Evolutionary conservation across 1,284 basidiomycete genomes (phyloP).

Genomic region (Bondarzewia mesenterica): DNA sequence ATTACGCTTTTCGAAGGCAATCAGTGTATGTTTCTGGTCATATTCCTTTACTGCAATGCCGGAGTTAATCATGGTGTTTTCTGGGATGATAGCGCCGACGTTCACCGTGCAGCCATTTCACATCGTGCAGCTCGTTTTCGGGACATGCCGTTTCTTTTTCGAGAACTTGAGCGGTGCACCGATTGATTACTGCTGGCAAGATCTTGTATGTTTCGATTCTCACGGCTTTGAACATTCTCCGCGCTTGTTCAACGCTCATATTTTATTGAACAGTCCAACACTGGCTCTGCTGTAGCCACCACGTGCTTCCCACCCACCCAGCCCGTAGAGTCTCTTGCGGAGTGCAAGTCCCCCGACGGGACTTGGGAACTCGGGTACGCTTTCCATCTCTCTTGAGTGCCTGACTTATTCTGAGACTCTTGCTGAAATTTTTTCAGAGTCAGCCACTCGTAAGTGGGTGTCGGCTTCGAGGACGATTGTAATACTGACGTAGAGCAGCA

Average conservation of each 20-base stretch:
- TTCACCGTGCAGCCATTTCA: slow-evolving; percentile 18
- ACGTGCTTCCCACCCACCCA: slow-evolving; percentile 19
- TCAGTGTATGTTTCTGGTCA: slow-evolving; percentile 8
- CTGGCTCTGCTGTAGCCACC: slow-evolving; percentile 13
- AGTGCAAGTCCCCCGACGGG: slow-evolving; percentile 13
- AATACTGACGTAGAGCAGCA: neutral
- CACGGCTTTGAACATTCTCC: neutral
- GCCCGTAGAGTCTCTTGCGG: slow-evolving; percentile 17
- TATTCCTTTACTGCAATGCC: neutral
- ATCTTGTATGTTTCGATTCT: neutral
- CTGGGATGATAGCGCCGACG: slow-evolving; percentile 16
- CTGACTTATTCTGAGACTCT: neutral
- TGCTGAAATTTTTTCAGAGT: neutral
- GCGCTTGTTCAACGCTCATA: neutral
- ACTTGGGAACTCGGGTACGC: slow-evolving; percentile 18
- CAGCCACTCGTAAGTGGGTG: slow-evolving; percentile 5
- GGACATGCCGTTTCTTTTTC: slow-evolving; percentile 22
- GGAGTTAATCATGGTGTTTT: neutral
- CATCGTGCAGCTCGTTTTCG: slow-evolving; percentile 20
- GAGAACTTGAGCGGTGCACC: slow-evolving; percentile 15
- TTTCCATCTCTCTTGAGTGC: neutral
- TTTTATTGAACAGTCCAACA: slow-evolving; percentile 9
- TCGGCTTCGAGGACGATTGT: neutral
- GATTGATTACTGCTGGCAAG: slow-evolving; percentile 18
- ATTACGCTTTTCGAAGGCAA: slow-evolving; percentile 18